A percentile compares a stretch with the other conserved stretches of the same genome.
Evolutionary conservation across 1,284 basidiomycete species (phyloP).

Genomic region (Apiotrichum veenhuisii): DNA sequence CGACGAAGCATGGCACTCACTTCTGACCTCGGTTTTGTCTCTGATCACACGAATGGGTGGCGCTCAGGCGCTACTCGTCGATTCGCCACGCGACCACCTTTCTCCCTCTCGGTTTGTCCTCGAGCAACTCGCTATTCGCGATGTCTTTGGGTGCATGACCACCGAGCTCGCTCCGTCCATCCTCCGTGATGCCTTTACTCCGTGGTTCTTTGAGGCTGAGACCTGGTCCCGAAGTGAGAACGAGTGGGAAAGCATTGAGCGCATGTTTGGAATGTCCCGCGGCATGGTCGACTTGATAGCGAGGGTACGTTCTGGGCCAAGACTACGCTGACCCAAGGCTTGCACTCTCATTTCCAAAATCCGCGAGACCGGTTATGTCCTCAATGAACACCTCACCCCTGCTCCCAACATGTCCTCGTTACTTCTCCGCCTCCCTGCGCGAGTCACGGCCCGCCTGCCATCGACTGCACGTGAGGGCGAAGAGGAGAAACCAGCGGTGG

Average conservation of each 20-base stretch:
- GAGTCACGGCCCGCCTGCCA: constrained; percentile 20
- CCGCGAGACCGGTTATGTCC: constrained; percentile 16
- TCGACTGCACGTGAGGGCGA: background rate
- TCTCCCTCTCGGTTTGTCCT: constrained; percentile 42
- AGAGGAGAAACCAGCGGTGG: background rate
- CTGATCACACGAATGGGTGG: constrained; percentile 44
- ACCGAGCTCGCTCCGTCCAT: constrained; percentile 42
- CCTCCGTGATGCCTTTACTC: constrained; percentile 39
- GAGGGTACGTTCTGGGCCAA: constrained; percentile 24
- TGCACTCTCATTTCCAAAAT: constrained; percentile 33
- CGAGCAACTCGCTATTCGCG: constrained; percentile 45
- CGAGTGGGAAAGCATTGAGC: constrained; percentile 45
- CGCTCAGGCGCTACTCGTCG: constrained; percentile 34
- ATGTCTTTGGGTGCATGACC: constrained; percentile 48
- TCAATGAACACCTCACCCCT: constrained; percentile 18
- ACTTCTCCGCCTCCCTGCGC: constrained; percentile 16
- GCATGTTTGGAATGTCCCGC: constrained; percentile 45
- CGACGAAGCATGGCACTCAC: constrained; percentile 45
- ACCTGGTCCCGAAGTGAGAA: constrained; percentile 33
- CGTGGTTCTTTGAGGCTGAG: constrained; percentile 46
- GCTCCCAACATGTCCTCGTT: constrained; percentile 16
- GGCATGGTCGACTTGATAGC: constrained; percentile 45
- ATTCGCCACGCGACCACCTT: constrained; percentile 32
- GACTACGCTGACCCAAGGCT: constrained; percentile 15
- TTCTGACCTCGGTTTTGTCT: constrained; percentile 36